Evolutionary conservation across 352 stramenopile genomes (phyloP), one percentile per base, ranked within the genome.

Genomic region (Pythium rishiriense): DNA sequence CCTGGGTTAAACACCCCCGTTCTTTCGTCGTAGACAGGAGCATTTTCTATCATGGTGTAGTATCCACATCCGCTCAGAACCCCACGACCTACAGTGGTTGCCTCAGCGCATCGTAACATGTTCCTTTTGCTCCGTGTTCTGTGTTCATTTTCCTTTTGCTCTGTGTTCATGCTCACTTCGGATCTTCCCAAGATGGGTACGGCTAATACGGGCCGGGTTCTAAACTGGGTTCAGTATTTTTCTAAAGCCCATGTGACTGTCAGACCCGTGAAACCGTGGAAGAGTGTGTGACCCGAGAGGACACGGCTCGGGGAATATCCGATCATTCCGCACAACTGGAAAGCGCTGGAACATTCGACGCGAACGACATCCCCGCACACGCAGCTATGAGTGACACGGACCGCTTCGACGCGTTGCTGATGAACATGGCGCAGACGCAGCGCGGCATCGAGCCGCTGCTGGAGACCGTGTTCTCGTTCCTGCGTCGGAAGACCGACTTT

Each of bases 401-500:
- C 54, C 85, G 87, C 58, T 96, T 93, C 72, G 98, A 99, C 78
- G 93, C 84, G 22, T 81, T 99, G 69, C 92, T 99, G 66, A 77
- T 99, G 79, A 98, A 96, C 69, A 95, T 99, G 42, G 96, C 98
- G 58, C 96, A 99, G 79, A 94, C 97, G 67, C 88, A 97, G 64
- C 79, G 84, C 43, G 97, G 97, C 46, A 99, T 99, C 71, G 98
- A 99, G 76, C 97, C 96, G 22, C 79, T 99, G 35, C 88, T 99
- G 69, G 94, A 99, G 65, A 98, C 94, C 1, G 88, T 99, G 24
- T 99, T 99, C 75, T 98, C 94, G 1, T 99, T 99, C 72, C 74
- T 99, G 62, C 87, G 97, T 24, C 95, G 97, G 55, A 99, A 99
- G 79, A 99, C 97, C 19, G 98, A 99, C 81, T 99, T 99, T 69